A percentile compares a stretch with the other conserved stretches of the same genome.
phyloP scores from a whole-genome alignment of 176 grass and related monocot genomes.

The Carex scoparia region DNA sequence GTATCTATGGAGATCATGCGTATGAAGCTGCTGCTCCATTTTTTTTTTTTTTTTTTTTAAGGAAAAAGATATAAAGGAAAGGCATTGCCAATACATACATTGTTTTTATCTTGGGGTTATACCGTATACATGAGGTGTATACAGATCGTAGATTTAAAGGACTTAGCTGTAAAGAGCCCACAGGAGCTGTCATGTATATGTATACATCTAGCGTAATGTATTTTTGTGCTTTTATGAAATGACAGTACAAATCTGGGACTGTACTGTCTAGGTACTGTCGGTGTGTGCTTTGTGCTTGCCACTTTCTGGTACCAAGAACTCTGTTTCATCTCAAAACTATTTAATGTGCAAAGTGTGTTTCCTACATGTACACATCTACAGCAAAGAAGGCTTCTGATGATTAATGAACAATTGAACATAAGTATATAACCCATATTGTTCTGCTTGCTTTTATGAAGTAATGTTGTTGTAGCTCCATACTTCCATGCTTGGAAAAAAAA shows the following conservation, averaged over 20 bases:
- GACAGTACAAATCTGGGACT: constrained; percentile 2
- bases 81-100: constrained; percentile 4
- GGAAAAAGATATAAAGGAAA: neutral
- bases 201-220: neutral
- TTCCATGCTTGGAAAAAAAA: neutral
- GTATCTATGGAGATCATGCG: neutral
- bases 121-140: constrained; percentile 11
- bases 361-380: neutral
- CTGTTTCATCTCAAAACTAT: neutral
- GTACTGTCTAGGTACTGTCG: constrained; percentile 18
- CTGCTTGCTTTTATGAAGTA: constrained; percentile 4
- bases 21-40: neutral
- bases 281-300: neutral
- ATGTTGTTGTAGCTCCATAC: neutral
- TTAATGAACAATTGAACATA: neutral
- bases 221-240: constrained; percentile 7
- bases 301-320: constrained; percentile 3
- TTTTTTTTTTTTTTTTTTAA: neutral
- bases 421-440: neutral
- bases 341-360: neutral
- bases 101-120: neutral
- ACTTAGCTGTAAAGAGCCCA: constrained; percentile 29
- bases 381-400: neutral
- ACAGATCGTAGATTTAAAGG: constrained; percentile 23
- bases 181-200: constrained; percentile 17